Base-by-base conservation (phyloP, 1,284 basidiomycete genomes). In the Gymnopus androsaceus region DNA sequence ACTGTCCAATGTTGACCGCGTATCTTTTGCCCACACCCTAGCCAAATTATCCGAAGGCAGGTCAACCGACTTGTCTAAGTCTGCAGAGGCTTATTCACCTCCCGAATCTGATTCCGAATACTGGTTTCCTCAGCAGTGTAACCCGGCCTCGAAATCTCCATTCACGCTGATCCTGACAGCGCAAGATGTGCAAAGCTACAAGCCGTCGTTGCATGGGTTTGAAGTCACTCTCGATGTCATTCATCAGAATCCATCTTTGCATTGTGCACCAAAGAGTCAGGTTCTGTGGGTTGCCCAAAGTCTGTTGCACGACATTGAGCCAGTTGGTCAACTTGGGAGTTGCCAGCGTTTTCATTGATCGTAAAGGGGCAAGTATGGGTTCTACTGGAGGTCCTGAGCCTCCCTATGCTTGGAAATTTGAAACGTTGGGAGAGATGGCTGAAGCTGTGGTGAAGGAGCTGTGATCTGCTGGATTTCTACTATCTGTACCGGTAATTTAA, bases 1-100 rank as follows among this genome's bases (percentile, higher is more conserved):
- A 2, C 75, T 90, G 34, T 89, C 87, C 59, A 90, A 91, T 69
- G 84, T 90, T 62, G 88, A 91, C 63, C 77, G 79, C 52, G 63
- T 65, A 15, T 87, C 85, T 34, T 88, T 89, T 67, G 71, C 76
- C 2, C 72, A 77, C 61, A 89, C 87, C 1, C 83, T 83, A 40
- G 68, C 69, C n/a, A 73, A 77, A 46, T 78, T 90, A n/a, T 79
- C 75, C 61, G 78, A 73, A 52, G 75, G 65, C 25, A 66, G 63
- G 38, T 54, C 58, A 1, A 23, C 42, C 9, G 30, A 30, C 1
- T 57, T 34, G 25, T 30, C 54, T n/a, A n/a, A n/a, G n/a, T n/a
- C n/a, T 47, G 47, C 55, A 3, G 52, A 57, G 31, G 57, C 61
- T 9, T 59, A 64, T 37, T 55, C 57, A 9, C 63, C 62, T 67